A percentile compares a stretch with the other conserved stretches of the same genome.
phyloP scores from a whole-genome alignment of 305 asterid species.

The Fraxinus xanthoxyloides region DNA sequence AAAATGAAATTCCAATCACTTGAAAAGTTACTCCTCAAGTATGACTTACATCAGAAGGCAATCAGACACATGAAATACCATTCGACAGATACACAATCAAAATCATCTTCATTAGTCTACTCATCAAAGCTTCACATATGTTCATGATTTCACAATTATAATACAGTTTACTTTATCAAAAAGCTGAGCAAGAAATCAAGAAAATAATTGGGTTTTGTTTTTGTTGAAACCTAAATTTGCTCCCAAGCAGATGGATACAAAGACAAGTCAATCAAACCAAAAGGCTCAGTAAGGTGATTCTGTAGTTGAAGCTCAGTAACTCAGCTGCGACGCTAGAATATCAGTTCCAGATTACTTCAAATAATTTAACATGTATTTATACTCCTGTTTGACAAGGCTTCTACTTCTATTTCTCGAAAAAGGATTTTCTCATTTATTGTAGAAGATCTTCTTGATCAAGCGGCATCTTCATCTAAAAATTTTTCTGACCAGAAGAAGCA shows the following conservation, averaged over 20 bases:
- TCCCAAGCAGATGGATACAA: neutral
- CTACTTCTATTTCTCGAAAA: neutral
- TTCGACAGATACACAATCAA: neutral
- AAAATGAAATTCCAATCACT: neutral
- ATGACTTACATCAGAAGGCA: neutral
- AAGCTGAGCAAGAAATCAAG: neutral
- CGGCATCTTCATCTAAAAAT: too few relatives aligned
- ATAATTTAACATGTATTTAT: neutral
- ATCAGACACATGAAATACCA: neutral
- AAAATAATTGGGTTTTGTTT: neutral
- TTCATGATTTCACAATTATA: neutral
- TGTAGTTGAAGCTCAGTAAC: neutral
- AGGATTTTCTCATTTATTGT: neutral
- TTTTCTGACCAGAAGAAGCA: neutral
- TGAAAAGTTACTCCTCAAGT: neutral
- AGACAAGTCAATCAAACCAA: neutral
- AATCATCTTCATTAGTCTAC: neutral
- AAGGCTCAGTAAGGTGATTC: neutral
- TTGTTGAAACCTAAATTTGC: neutral
- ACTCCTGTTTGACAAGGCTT: neutral
- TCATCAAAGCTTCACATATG: neutral
- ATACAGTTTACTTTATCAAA: constrained; percentile 3
- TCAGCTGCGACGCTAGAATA: neutral
- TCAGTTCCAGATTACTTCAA: neutral
- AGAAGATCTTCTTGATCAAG: neutral